Evolutionary conservation across 441 rosid genomes (phyloP).

Genomic region (Manihot esculenta): DNA sequence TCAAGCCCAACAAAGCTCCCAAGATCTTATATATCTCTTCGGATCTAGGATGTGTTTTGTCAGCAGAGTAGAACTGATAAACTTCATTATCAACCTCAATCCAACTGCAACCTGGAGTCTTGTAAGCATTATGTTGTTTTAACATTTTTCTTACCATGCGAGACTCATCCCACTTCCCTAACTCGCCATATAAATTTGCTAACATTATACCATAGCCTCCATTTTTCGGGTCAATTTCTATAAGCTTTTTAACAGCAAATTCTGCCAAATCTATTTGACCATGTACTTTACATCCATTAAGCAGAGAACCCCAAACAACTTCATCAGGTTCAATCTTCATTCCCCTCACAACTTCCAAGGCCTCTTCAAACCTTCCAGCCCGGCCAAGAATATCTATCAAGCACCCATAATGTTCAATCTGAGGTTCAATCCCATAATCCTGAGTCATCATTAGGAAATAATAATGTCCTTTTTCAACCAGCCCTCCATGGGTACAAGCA

Average conservation of each 20-base stretch:
- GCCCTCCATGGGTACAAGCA: conserved; percentile 68
- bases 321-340: conserved; percentile 42
- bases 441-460: conserved; percentile 43
- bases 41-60: conserved; percentile 53
- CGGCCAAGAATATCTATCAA: conserved; percentile 66
- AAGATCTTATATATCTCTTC: conserved; percentile 50
- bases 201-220: conserved; percentile 71
- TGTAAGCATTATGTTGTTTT: conserved; percentile 53
- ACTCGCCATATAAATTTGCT: conserved; percentile 69
- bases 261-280: conserved; percentile 59
- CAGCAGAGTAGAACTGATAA: conserved; percentile 66
- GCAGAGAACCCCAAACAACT: conserved; percentile 61
- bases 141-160: conserved; percentile 59
- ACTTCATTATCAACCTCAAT: conserved; percentile 62
- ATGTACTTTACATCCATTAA: conserved; percentile 54
- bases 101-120: conserved; percentile 93
- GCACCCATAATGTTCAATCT: conserved; percentile 68
- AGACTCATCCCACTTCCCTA: conserved; percentile 76
- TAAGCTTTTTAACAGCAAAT: conserved; percentile 54
- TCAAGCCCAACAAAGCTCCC: conserved; percentile 36
- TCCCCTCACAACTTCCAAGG: conserved; percentile 34
- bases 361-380: conserved; percentile 59
- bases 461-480: conserved; percentile 43
- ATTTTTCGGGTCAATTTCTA: conserved; percentile 62
- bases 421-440: conserved; percentile 47